Base-by-base conservation (phyloP, 2,329 filamentous ascomycete species). In the Neofusicoccum parvum region DNA sequence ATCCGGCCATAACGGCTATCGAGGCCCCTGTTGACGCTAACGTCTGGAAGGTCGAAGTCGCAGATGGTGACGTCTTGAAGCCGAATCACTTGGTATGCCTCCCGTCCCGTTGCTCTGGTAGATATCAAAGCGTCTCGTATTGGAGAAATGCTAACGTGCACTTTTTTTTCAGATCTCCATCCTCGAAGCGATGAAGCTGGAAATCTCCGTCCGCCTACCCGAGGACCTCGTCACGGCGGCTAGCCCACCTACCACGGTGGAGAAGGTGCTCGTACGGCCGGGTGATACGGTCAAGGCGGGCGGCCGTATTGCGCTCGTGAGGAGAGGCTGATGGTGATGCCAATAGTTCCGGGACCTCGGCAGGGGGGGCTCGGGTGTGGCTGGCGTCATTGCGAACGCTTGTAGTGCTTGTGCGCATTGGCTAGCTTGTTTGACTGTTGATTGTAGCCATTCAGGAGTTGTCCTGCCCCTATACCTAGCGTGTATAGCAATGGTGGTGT, bases 111-210 rank as follows among this genome's bases (percentile, higher is more conserved):
- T 1, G 37, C n/a, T 10, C 51, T 10, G 37, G 15, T 17, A 23
- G 39, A 32, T 12, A 11, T 48, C 43, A 17, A 14, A 56, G 12
- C 17, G 14, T 34, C 32, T 37, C 20, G 10, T 37, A n/a, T 11
- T 43, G n/a, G 20, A 48, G 9, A 36, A 36, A 36, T 10, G 12
- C 53, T 56, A 32, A 56, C 53, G 10, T 1, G 27, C 27, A 7
- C 3, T 20, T 4, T 34, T 15, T 41, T 45, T 10, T 15, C 34
- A 75, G 74, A 71, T 81, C 17, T 74, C 76, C 0, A 78, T 81
- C n/a, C 74, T 82, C 3, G 80, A 82, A 67, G 80, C 80, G 1
- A 81, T 81, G 80, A 81, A 82, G 69, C 70, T 81, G 10, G 80
- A 81, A 65, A 81, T 82, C 68, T 76, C 78, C n/a, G 79, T 82